Base-by-base conservation (phyloP, 2,329 filamentous ascomycete genomes). In the Stachybotrys elegans region DNA sequence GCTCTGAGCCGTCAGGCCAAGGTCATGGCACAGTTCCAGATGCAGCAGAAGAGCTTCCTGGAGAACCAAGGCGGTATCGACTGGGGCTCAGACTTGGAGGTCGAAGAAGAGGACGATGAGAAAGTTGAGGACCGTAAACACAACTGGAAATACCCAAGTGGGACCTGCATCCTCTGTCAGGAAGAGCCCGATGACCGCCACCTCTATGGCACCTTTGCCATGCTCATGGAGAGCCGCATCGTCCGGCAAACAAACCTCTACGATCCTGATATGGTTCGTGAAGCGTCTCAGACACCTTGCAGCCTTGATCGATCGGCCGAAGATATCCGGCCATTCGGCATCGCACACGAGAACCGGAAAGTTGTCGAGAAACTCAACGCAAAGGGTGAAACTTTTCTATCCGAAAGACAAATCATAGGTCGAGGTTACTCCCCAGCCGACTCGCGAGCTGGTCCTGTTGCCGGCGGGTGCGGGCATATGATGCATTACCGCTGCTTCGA, bases 401-500 rank as follows among this genome's bases (percentile, higher is more conserved):
- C 81, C 5, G 89, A 94, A 61, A 81, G 86, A 40, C 86, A 95
- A 65, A 83, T 83, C 6, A 78, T 98, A 39, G 91, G 92, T 23
- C 94, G 91, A 64, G 93, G 93, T 0, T 98, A 95, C 58, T 85
- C 88, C 3, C 74, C 82, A 6, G 72, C 76, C 9, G 74, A 81
- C 32, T 81, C 81, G 25, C 74, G 77, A 22, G 73, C 79, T 16
- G 93, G 91, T 0, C 87, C 92, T 1, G 85, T 97, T 2, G 88
- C 91, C 11, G 88, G 87, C 27, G 89, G 92, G 9, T 98, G 93
- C 64, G 93, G 93, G 3, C 93, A 98, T 63, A 94, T 98, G 58
- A 98, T 98, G 93, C 93, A 98, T 63, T 97, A 88, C 62, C 83
- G 80, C 53, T 98, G 93, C 67, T 98, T 98, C 60, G 90, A 96